phyloP scores from a whole-genome alignment of 2,329 filamentous ascomycete genomes.

The Emergomyces africanus region DNA sequence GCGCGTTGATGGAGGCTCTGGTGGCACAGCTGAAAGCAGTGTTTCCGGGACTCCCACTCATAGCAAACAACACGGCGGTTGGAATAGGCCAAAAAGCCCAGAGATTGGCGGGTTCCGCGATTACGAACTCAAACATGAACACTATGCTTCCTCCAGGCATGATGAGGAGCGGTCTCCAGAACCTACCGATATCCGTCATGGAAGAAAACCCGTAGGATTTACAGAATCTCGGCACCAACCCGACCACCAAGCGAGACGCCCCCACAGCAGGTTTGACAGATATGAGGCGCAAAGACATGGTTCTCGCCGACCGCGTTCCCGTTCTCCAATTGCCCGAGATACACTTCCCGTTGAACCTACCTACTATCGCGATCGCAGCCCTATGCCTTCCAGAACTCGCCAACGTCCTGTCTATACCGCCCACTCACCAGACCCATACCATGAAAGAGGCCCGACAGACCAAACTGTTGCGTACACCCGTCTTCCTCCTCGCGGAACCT shows the following conservation, averaged over 20 bases:
- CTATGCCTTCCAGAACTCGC: constrained; percentile 5
- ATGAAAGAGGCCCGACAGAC: constrained; percentile 10
- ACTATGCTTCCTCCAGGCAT: constrained; percentile 6
- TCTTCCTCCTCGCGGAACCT: constrained; percentile 9
- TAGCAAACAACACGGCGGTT: constrained; percentile 4
- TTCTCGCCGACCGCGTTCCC: constrained; percentile 14
- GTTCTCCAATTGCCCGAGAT: constrained; percentile 15
- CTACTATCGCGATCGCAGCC: constrained; percentile 18
- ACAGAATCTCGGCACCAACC: constrained; percentile 9
- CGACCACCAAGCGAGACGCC: constrained; percentile 10
- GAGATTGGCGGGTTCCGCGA: constrained; percentile 9
- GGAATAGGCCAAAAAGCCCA: constrained; percentile 11
- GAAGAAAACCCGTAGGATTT: constrained; percentile 9
- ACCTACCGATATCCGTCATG: constrained; percentile 9
- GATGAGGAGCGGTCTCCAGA: constrained; percentile 11
- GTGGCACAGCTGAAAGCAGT: constrained; percentile 8
- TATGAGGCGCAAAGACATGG: constrained; percentile 15
- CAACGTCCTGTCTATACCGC: constrained; percentile 11
- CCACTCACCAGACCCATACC: constrained; percentile 10
- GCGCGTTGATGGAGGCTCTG: constrained; percentile 5
- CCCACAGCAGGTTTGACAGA: constrained; percentile 17
- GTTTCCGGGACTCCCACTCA: constrained; percentile 6
- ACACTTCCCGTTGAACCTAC: constrained; percentile 9
- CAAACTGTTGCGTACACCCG: constrained; percentile 9
- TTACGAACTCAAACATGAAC: constrained; percentile 9